Base-by-base conservation (phyloP, 768 basidiomycete species). In the Exidia glandulosa region DNA sequence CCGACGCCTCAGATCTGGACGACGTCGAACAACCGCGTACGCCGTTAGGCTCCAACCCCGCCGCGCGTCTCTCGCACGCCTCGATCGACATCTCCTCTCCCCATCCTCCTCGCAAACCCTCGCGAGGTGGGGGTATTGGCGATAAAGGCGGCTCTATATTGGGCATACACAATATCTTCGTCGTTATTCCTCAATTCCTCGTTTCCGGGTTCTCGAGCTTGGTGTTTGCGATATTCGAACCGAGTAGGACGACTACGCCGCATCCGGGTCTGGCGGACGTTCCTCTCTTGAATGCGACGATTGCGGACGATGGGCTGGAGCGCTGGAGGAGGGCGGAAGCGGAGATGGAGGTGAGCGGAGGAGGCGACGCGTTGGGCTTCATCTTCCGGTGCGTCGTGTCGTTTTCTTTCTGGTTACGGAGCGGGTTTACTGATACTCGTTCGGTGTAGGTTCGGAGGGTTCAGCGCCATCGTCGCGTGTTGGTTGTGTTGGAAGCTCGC, bases 131-230 rank as follows among this genome's bases (percentile, higher is more conserved):
- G 23, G 50, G 50, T 7, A 54, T 54, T 27, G 50, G 50, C 27
- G 50, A 54, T 27, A 54, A 54, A 27, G 50, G 50, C 30, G 50
- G 50, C 50, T 54, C 50, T 6, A 54, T 54, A n/a, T 27, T 54
- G 90, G 94, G 95, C 41, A 95, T 97, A 57, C 94, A 97, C 72
- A 97, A 96, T 67, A 81, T 96, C 61, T 95, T 89, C 71, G 77
- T 98, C 62, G 95, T 97, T 61, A 74, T 96, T 6, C 95, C 95
- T 0, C 95, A 98, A 67, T 94, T 97, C 72, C 78, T 98, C 41
- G 87, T 94, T 32, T 94, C 90, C 0, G 92, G 85, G 27, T 71
- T 97, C 3, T 85, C 92, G 0, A 83, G 93, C 10, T 74, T 94
- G 62, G 79, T 97, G 52, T 96, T 98, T 67, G 89, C 88, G 16